Evolutionary conservation across 768 basidiomycete species (phyloP).

Genomic region (Cyathus striatus): DNA sequence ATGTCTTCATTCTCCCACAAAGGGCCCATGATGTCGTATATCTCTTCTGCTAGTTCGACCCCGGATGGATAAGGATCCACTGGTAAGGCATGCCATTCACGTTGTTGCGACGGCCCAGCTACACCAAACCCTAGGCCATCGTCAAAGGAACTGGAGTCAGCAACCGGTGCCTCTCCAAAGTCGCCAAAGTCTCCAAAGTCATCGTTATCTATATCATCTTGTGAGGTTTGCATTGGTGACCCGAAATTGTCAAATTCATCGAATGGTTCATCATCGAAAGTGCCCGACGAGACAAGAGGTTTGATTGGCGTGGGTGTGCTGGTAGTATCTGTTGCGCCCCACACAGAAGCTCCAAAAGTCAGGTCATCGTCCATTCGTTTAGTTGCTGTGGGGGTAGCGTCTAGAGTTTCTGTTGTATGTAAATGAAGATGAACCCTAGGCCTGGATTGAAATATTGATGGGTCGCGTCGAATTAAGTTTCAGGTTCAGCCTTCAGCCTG

Average conservation of each 20-base stretch:
- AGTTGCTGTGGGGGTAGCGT: too few species aligned
- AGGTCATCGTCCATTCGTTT: conserved; percentile 67
- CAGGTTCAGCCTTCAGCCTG: neutral
- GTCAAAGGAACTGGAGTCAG: conserved; percentile 26
- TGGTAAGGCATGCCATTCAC: conserved; percentile 55
- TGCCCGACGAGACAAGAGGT: conserved; percentile 16
- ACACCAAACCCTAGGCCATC: conserved; percentile 29
- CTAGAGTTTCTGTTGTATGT: too few species aligned
- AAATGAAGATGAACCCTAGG: too few species aligned
- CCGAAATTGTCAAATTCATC: conserved; percentile 66
- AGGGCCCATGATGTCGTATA: conserved; percentile 61
- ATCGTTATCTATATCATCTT: conserved; percentile 53
- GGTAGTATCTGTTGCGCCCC: conserved; percentile 47
- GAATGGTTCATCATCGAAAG: conserved; percentile 29
- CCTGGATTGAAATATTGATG: neutral
- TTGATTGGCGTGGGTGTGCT: conserved; percentile 17
- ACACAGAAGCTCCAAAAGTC: conserved; percentile 68
- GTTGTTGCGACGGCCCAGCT: conserved; percentile 35
- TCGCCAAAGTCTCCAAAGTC: conserved; percentile 89
- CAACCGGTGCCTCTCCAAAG: conserved; percentile 61
- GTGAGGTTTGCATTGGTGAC: conserved; percentile 33
- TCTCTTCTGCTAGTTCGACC: conserved; percentile 50
- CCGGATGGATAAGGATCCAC: conserved; percentile 62
- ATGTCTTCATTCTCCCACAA: conserved; percentile 56
- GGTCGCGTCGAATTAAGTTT: conserved; percentile 1